Base-by-base conservation (phyloP, 1,284 basidiomycete genomes). In the Naganishia sp. region DNA sequence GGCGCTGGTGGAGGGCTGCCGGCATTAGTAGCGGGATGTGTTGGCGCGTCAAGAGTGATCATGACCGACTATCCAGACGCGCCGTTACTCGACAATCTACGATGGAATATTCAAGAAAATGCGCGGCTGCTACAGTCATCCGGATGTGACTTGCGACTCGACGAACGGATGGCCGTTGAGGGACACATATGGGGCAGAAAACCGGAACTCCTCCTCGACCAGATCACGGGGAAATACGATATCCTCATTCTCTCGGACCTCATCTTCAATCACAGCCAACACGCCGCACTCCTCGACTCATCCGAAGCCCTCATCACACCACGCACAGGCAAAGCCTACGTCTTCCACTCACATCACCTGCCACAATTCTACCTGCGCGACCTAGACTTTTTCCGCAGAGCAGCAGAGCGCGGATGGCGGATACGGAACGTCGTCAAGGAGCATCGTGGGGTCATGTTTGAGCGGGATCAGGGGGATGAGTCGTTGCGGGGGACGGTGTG, bases 1-100 rank as follows among this genome's bases (percentile, higher is more conserved):
- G 95, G 95, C 0, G 95, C 95, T 0, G 95, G 93, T 0, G 93
- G 92, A 1, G 94, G 88, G 0, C 81, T 98, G 18, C 95, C 95
- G 0, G 87, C 89, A 2, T 82, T 97, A 15, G 85, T 92, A 0
- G 82, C 87, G 0, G 86, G 84, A 0, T 83, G 88, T 45, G 87
- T 87, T 63, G 89, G 87, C 0, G 90, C 90, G 0, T 31, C 15
- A 3, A 70, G 74, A 46, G 72, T 81, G 3, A 84, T 95, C 0
- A 80, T 94, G 31, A 96, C 95, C 0, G 95, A 99, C 78, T 98
- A 97, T 78, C 94, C 94, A 0, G 95, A 98, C 72, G 74, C 82
- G 2, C 76, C 82, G 3, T 83, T 98, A n/a, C 78, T 97, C 53
- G 83, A 89, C 2, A 97, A 96, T 74, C 83, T 98, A 50, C 73